Evolutionary conservation across 805 yeast genomes (phyloP).

Genomic region (Pichia sporocuriosa): DNA sequence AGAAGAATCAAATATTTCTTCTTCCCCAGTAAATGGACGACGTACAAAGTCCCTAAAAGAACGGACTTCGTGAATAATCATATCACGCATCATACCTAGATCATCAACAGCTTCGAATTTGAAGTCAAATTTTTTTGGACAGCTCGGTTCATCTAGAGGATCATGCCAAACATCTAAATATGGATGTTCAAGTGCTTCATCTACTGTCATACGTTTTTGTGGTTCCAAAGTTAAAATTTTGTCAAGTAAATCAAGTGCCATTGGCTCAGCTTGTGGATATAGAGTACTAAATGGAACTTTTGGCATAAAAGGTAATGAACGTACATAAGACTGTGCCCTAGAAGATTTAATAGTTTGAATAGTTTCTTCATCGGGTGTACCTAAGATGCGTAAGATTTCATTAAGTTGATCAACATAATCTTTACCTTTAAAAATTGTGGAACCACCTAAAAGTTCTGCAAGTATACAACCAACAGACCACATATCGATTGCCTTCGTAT

Average conservation of each 20-base stretch:
- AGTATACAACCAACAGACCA: constrained; percentile 98
- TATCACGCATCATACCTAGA: constrained; percentile 61
- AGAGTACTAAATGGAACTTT: constrained; percentile 63
- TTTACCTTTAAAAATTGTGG: constrained; percentile 88
- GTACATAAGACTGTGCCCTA: constrained; percentile 87
- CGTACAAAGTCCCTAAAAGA: constrained; percentile 76
- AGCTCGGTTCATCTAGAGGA: constrained; percentile 83
- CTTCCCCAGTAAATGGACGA: constrained; percentile 13
- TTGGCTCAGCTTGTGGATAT: constrained; percentile 82
- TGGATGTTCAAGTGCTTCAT: constrained; percentile 84
- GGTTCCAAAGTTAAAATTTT: constrained; percentile 87
- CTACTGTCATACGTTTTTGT: constrained; percentile 72
- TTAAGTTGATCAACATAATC: constrained; percentile 94
- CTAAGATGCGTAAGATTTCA: constrained; percentile 77
- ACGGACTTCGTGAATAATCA: constrained; percentile 76
- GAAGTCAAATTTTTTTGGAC: constrained; percentile 78
- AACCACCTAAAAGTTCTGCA: constrained; percentile 88
- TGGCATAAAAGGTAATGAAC: constrained; percentile 77
- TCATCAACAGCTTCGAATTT: constrained; percentile 82
- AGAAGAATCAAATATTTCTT: constrained; percentile 16
- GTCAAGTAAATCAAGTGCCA: constrained; percentile 74
- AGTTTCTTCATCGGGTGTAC: constrained; percentile 82
- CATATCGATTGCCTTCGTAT: constrained; percentile 92
- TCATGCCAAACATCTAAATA: constrained; percentile 88
- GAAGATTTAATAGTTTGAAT: constrained; percentile 68